Conservation (phyloP, 176 grass and related monocot genomes). For the Saccharum officinarum region DNA sequence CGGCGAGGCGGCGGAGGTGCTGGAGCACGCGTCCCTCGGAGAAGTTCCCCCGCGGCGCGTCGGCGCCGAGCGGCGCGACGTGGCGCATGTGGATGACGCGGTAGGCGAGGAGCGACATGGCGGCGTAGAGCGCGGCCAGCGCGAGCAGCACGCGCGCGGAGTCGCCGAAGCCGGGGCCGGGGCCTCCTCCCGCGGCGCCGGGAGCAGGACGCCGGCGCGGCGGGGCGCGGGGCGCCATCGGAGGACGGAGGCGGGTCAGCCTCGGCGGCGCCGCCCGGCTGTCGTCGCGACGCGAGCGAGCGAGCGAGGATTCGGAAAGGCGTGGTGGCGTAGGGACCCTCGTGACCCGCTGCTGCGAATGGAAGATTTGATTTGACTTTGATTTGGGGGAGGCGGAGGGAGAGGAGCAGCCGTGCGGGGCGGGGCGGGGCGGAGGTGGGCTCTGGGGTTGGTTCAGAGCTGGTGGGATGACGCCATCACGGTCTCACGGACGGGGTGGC, state of each 20-base stretch:
- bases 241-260: neutral
- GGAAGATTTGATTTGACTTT: neutral
- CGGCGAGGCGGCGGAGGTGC: conserved; percentile 73
- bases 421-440: neutral
- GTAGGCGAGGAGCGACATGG: conserved; percentile 63
- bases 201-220: neutral
- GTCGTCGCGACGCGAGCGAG: conserved; percentile 5
- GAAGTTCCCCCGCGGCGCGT: conserved; percentile 58
- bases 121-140: conserved; percentile 66
- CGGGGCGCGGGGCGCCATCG: conserved; percentile 31
- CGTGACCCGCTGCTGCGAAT: neutral
- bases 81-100: conserved; percentile 83
- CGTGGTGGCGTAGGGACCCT: neutral
- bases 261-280: conserved; percentile 27
- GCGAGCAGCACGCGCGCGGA: conserved; percentile 61
- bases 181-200: neutral
- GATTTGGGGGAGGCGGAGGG: neutral
- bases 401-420: neutral
- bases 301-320: neutral
- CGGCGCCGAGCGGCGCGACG: conserved; percentile 60
- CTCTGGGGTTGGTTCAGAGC: neutral
- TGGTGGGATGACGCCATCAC: neutral
- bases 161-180: conserved; percentile 13
- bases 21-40: conserved; percentile 79
- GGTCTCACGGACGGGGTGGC: neutral